Conservation (phyloP, 805 yeast genomes). For the Candida nanaspora region DNA sequence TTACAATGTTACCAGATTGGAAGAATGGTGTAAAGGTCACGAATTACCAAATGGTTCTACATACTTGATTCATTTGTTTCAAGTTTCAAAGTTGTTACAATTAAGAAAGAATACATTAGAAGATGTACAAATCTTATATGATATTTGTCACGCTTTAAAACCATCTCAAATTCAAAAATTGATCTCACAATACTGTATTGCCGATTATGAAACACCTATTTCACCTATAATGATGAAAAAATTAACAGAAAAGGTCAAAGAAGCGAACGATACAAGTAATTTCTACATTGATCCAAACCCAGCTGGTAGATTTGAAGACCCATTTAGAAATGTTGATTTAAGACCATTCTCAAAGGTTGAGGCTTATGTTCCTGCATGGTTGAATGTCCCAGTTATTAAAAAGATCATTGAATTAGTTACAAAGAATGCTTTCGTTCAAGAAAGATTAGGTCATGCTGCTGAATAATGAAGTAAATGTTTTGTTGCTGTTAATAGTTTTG, state of each 20-base stretch:
- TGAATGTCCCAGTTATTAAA: slow-evolving; percentile 82
- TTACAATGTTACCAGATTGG: slow-evolving; percentile 91
- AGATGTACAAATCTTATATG: slow-evolving; percentile 88
- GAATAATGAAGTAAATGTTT: slow-evolving; percentile 2
- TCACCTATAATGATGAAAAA: slow-evolving; percentile 72
- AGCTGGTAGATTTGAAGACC: slow-evolving; percentile 75
- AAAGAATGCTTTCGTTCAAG: slow-evolving; percentile 70
- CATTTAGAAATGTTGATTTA: slow-evolving; percentile 65
- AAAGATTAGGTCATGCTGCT: slow-evolving; percentile 13
- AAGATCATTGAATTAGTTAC: slow-evolving; percentile 85
- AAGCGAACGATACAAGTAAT: slow-evolving; percentile 44
- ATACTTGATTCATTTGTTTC: slow-evolving; percentile 78
- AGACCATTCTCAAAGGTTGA: slow-evolving; percentile 77
- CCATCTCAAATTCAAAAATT: slow-evolving; percentile 95
- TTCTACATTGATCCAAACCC: slow-evolving; percentile 64
- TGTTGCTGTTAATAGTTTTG: neutral
- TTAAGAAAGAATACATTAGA: slow-evolving; percentile 82
- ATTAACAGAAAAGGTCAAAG: slow-evolving; percentile 74
- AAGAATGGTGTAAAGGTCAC: slow-evolving; percentile 97
- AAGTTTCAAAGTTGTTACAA: slow-evolving; percentile 89
- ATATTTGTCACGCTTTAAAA: slow-evolving; percentile 87
- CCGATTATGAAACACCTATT: slow-evolving; percentile 92
- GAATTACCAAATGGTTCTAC: slow-evolving; percentile 82
- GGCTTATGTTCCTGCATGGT: slow-evolving; percentile 92
- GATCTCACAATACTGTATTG: slow-evolving; percentile 80